These are phyloP conservation scores for Xenoacremonium recifei DNA, from an alignment of 2,329 filamentous ascomycete genomes.

Conservation along the genomic window DNA sequence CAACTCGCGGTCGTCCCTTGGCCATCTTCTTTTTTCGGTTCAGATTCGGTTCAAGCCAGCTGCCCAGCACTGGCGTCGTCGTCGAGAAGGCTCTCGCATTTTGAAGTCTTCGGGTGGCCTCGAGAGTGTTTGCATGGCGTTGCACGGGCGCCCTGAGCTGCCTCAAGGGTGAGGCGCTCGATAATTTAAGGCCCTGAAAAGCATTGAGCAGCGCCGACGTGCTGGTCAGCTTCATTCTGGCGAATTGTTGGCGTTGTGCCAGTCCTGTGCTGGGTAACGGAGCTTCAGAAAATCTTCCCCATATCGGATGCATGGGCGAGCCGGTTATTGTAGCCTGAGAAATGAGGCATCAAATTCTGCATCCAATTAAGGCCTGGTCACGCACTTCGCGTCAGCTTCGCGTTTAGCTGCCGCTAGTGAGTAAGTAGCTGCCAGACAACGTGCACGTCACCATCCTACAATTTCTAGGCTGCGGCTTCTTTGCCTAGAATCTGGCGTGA, in stretches of 20 bases:
- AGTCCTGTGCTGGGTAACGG: constrained; percentile 22
- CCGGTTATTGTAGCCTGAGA: constrained; percentile 17
- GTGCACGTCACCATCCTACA: constrained; percentile 32
- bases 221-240: constrained; percentile 46
- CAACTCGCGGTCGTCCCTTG: constrained; percentile 83
- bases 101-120: constrained; percentile 36
- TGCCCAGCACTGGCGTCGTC: constrained; percentile 56
- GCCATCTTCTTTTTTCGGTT: constrained; percentile 83
- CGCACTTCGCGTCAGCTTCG: constrained; percentile 46
- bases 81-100: constrained; percentile 70
- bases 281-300: constrained; percentile 35
- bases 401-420: constrained; percentile 32
- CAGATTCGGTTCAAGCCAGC: constrained; percentile 80
- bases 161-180: constrained; percentile 37
- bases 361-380: constrained; percentile 36
- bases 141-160: constrained; percentile 34
- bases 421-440: constrained; percentile 7
- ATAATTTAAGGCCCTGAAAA: constrained; percentile 50
- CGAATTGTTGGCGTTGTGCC: constrained; percentile 21
- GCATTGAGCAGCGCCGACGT: constrained; percentile 48
- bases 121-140: constrained; percentile 26
- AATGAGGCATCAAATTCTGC: constrained; percentile 11
- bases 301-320: too few relatives aligned
- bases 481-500: constrained; percentile 18
- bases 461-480: constrained; percentile 28